These are phyloP conservation scores for Cydonia oblonga DNA, from an alignment of 331 rosid genomes.

Conservation along the genomic window DNA sequence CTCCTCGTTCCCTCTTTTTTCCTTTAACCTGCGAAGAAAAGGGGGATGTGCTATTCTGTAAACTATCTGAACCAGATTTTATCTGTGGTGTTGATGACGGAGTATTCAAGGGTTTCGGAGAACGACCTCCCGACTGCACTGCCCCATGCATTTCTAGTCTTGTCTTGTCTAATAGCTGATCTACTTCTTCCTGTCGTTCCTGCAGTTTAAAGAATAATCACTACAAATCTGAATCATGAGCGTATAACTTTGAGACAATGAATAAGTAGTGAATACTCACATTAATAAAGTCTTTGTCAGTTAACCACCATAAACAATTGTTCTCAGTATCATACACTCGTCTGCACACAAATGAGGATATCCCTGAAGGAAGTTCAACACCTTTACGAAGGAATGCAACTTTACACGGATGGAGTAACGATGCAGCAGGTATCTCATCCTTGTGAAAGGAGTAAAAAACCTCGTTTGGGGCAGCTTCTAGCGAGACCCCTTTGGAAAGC, in stretches of 20 bases:
- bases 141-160: conserved; percentile 69
- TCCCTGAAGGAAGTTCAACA: conserved; percentile 62
- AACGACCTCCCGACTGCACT: conserved; percentile 69
- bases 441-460: conserved; percentile 77
- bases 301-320: conserved; percentile 89
- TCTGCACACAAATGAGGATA: conserved; percentile 78
- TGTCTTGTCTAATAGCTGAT: conserved; percentile 55
- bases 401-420: conserved; percentile 81
- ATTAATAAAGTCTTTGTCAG: conserved; percentile 59
- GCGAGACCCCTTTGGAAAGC: conserved; percentile 51
- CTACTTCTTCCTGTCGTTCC: conserved; percentile 81
- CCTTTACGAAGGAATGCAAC: conserved; percentile 85
- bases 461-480: conserved; percentile 75
- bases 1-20: conserved; percentile 73
- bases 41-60: conserved; percentile 52
- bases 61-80: conserved; percentile 64
- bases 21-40: conserved; percentile 54
- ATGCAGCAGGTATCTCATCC: conserved; percentile 77
- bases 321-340: conserved; percentile 67
- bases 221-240: not conserved
- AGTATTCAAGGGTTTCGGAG: conserved; percentile 75
- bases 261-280: conserved; percentile 31
- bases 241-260: not conserved
- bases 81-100: conserved; percentile 53
- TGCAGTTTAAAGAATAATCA: conserved; percentile 17